Evolutionary conservation across 768 basidiomycete genomes (phyloP).

Genomic region (Collybia sordida): DNA sequence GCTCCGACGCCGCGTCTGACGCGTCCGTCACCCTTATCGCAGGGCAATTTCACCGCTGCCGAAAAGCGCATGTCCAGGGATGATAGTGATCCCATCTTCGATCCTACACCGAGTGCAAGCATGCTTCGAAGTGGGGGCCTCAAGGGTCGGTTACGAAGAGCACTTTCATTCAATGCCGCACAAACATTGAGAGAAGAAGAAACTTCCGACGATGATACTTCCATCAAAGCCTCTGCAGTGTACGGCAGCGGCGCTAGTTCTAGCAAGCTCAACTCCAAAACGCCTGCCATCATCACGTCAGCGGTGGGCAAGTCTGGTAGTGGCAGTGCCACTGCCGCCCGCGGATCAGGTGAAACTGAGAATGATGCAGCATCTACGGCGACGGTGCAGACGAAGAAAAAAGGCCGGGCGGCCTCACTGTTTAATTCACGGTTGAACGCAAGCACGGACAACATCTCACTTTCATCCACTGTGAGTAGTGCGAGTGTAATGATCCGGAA

Average conservation of each 20-base stretch:
- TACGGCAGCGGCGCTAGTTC: constrained; percentile 17
- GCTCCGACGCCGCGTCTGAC: constrained; percentile 35
- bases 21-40: constrained; percentile 70
- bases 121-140: constrained; percentile 65
- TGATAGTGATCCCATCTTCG: constrained; percentile 67
- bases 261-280: constrained; percentile 34
- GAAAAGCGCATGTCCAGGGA: constrained; percentile 80
- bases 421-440: constrained; percentile 90
- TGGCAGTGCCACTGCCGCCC: constrained; percentile 16
- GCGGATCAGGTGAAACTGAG: constrained; percentile 26
- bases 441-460: constrained; percentile 92
- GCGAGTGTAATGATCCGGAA: constrained; percentile 97
- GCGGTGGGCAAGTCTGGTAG: constrained; percentile 22
- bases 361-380: constrained; percentile 43
- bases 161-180: constrained; percentile 63
- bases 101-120: constrained; percentile 33
- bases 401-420: constrained; percentile 67
- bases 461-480: constrained; percentile 91
- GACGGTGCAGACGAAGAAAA: constrained; percentile 63
- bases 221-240: constrained; percentile 36
- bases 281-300: constrained; percentile 24
- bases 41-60: constrained; percentile 58
- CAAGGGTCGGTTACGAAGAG: constrained; percentile 75
- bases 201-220: constrained; percentile 36
- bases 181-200: constrained; percentile 60